phyloP scores from a whole-genome alignment of 257 asterid genomes.

The Fraxinus excelsior region DNA sequence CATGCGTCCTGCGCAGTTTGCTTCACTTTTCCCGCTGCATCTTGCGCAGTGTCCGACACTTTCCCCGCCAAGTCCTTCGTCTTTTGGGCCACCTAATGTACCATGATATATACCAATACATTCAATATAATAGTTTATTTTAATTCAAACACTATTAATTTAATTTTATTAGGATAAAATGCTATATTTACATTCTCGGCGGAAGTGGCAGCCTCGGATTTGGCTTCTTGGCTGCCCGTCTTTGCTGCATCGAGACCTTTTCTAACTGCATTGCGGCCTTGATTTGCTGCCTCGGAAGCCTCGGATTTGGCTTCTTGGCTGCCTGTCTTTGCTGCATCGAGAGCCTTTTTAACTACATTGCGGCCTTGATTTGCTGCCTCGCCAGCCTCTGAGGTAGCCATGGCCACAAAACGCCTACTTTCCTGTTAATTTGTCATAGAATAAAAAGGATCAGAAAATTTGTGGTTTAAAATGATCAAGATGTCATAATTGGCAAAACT shows the following conservation, averaged over 20 bases:
- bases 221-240: constrained; percentile 49
- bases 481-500: no score
- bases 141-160: no score
- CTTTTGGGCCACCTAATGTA: constrained; percentile 42
- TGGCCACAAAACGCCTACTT: constrained; percentile 28
- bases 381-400: constrained; percentile 46
- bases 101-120: neutral
- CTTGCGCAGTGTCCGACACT: constrained; percentile 53
- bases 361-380: constrained; percentile 48
- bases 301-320: constrained; percentile 51
- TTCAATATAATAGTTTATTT: neutral
- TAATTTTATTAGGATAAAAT: neutral
- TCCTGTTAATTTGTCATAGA: constrained; percentile 20
- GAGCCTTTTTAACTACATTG: constrained; percentile 51
- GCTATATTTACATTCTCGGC: constrained; percentile 43
- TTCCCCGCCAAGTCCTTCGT: constrained; percentile 53
- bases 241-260: constrained; percentile 55
- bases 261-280: constrained; percentile 51
- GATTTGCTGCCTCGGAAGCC: constrained; percentile 35
- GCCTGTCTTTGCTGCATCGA: constrained; percentile 51
- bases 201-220: constrained; percentile 39
- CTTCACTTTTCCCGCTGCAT: constrained; percentile 59
- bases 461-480: no score
- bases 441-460: neutral
- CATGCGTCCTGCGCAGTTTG: constrained; percentile 60